Base-by-base conservation (phyloP, 805 yeast species). In the Hanseniaspora clermontiae region DNA sequence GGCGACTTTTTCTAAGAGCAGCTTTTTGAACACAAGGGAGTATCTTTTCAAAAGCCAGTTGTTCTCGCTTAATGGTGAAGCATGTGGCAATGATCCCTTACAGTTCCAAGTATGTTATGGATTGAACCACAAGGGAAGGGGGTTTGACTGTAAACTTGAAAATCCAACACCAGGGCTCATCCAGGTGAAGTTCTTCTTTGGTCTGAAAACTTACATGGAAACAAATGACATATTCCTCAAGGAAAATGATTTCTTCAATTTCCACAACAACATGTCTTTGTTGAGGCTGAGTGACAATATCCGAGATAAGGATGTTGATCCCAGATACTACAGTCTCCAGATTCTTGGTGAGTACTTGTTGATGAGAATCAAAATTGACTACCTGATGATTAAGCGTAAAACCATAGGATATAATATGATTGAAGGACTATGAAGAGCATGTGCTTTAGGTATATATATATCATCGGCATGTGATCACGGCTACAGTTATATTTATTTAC, bases 261-360 rank as follows among this genome's bases (percentile, higher is more conserved):
- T 43, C n/a, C 57, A 53, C 42, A 42, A 46, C n/a, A 53, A 53
- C 24, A 53, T 53, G 57, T 45, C 57, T 2, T 24, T 27, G 20
- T 15, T 53, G 15, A 38, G 36, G 8, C 37, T 53, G 32, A 34
- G 40, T 5, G 38, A 53, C 1, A 46, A 34, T n/a, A 31, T 53
- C 3, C 11, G 51, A 17, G 31, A 46, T 14, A 46, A 19, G 14
- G 38, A 38, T n/a, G 17, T 31, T 6, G 57, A 53, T 27, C 49
- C 32, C 19, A 38, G 42, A 46, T 53, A 53, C 14, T 53, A 53
- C 15, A 27, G 32, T 10, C 12, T 53, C 5, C 10, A 46, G 17
- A 46, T 53, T 7, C 34, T 53, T 5, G 37, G 40, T 20, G 49
- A 45, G 19, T 53, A 46, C 24, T 15, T 53, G 24, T 12, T 53